Evolutionary conservation across 352 stramenopile genomes (phyloP).

Genomic region (Phytophthora syringae): DNA sequence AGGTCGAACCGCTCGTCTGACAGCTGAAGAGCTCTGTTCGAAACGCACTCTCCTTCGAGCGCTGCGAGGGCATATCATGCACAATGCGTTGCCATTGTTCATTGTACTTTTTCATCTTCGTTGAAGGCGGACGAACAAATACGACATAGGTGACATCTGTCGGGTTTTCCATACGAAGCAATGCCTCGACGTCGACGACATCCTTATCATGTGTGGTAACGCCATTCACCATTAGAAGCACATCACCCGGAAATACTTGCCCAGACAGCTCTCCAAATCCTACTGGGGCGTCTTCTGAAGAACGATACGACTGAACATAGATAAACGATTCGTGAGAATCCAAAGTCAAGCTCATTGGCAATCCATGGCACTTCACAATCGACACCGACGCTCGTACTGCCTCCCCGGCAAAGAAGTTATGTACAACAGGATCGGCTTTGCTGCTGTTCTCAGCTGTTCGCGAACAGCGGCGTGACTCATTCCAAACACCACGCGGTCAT

Average conservation of each 20-base stretch:
- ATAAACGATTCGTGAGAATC: constrained; percentile 42
- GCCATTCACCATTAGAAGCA: constrained; percentile 64
- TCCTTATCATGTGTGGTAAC: constrained; percentile 30
- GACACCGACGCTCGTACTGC: constrained; percentile 67
- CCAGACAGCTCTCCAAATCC: constrained; percentile 61
- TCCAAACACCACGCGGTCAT: constrained; percentile 58
- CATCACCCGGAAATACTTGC: constrained; percentile 74
- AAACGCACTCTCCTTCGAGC: constrained; percentile 33
- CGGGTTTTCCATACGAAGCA: constrained; percentile 35
- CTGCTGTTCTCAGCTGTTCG: constrained; percentile 41
- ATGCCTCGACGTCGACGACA: constrained; percentile 45
- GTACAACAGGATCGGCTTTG: constrained; percentile 50
- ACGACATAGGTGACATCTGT: constrained; percentile 44
- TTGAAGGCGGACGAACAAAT: constrained; percentile 43
- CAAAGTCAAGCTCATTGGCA: constrained; percentile 52
- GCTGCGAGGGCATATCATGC: constrained; percentile 40
- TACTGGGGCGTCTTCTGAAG: constrained; percentile 27
- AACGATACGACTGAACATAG: constrained; percentile 56
- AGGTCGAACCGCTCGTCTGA: constrained; percentile 14
- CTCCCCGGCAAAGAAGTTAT: constrained; percentile 53
- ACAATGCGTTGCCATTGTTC: constrained; percentile 36
- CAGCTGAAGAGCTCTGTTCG: constrained; percentile 25
- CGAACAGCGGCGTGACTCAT: constrained; percentile 45
- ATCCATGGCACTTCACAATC: constrained; percentile 58
- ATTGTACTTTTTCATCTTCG: constrained; percentile 46